Conservation (phyloP, 1,284 basidiomycete genomes). For the Microbotryomycetes sp. region DNA sequence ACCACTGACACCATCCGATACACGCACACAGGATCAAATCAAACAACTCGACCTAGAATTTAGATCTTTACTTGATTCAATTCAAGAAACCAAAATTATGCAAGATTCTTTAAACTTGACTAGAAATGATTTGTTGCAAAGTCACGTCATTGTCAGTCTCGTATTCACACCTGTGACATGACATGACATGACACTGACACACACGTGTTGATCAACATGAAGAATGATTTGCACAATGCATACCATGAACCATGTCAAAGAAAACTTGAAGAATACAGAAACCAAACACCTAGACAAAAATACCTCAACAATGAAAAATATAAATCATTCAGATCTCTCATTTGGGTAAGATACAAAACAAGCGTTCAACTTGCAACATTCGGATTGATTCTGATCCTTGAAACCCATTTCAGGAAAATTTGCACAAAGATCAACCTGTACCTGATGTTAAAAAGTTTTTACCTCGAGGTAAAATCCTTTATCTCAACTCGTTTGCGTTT, state of each 20-base stretch:
- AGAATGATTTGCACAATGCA: slow-evolving; percentile 19
- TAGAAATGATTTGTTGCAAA: slow-evolving; percentile 9
- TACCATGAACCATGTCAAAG: slow-evolving; percentile 3
- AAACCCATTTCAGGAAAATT: slow-evolving; percentile 12
- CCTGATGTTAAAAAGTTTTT: slow-evolving; percentile 29
- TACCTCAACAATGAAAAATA: slow-evolving; percentile 15
- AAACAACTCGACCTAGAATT: slow-evolving; percentile 15
- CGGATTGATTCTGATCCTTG: no score
- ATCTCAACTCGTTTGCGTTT: background rate
- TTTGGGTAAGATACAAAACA: slow-evolving; percentile 28
- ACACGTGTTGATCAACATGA: background rate
- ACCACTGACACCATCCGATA: background rate
- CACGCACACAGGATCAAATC: slow-evolving; percentile 4
- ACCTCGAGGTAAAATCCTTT: slow-evolving; percentile 13
- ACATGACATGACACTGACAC: background rate
- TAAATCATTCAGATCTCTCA: background rate
- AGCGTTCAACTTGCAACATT: no score
- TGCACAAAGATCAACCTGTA: slow-evolving; percentile 7
- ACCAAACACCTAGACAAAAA: slow-evolving; percentile 10
- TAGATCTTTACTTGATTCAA: slow-evolving; percentile 8
- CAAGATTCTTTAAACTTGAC: slow-evolving; percentile 6
- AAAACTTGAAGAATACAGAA: slow-evolving; percentile 2
- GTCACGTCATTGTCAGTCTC: slow-evolving; percentile 21
- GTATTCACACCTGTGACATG: background rate
- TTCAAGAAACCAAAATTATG: slow-evolving; percentile 9